phyloP scores from a whole-genome alignment of 768 basidiomycete genomes.

The Nidularia pulvinata region DNA sequence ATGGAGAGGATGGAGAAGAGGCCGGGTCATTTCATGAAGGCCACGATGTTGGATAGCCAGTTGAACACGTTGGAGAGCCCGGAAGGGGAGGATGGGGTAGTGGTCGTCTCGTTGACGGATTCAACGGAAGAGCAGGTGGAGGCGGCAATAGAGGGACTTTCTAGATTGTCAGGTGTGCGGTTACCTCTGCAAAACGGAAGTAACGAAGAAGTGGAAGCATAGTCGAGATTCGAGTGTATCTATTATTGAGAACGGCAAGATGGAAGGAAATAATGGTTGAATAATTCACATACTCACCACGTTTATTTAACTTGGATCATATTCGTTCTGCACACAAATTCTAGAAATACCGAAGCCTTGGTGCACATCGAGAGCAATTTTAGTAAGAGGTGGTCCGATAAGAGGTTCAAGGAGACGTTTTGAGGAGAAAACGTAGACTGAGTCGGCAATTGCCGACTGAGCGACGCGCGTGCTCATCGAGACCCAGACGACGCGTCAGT shows the following conservation, averaged over 20 bases:
- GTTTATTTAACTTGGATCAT: neutral
- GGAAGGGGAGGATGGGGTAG: slow-evolving; percentile 64
- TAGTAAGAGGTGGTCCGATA: neutral
- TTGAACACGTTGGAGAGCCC: slow-evolving; percentile 71
- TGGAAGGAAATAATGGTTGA: no score
- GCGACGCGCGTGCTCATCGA: slow-evolving; percentile 38
- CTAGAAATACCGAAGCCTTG: neutral
- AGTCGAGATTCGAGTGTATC: neutral
- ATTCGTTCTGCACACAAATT: neutral
- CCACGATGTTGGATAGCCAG: slow-evolving; percentile 80
- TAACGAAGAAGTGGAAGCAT: neutral
- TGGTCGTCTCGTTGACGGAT: slow-evolving; percentile 53
- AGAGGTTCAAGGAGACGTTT: neutral
- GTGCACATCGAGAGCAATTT: neutral
- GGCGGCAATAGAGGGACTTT: slow-evolving; percentile 41
- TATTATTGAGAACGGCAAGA: no score
- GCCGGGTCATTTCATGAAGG: slow-evolving; percentile 83
- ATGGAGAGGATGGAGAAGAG: slow-evolving; percentile 64
- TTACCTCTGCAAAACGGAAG: neutral
- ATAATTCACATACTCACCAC: neutral
- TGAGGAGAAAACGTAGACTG: neutral
- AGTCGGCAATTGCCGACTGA: slow-evolving; percentile 33
- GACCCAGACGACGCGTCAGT: slow-evolving; percentile 40
- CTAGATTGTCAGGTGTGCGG: slow-evolving; percentile 7
- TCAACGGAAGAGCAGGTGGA: slow-evolving; percentile 57